Evolutionary conservation across 441 rosid species (phyloP), one percentile per base, ranked within the genome.

Genomic region (Sinapis alba): DNA sequence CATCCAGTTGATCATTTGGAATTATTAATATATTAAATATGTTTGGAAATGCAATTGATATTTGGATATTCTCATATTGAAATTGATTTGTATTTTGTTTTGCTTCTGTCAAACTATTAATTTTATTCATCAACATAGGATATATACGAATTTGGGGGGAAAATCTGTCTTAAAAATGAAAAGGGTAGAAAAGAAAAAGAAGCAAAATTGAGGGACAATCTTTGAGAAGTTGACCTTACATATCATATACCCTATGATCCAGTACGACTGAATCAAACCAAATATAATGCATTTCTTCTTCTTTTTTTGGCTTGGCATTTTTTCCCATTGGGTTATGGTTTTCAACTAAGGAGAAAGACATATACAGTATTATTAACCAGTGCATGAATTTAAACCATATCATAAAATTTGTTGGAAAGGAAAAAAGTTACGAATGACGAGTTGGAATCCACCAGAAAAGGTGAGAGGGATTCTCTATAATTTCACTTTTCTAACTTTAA

Each of bases 391-490:
- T 72, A 72, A 72, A 53, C 63, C 51, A 13, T 36, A 27, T 13
- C 15, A 47, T 15, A 50, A 16, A 51, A 27, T n/a, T 62, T 61
- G 74, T 73, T 73, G 73, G 41, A 43, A 67, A 28, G 54, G 64
- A 53, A 10, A 60, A 78, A 78, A 54, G 71, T 73, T 28, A 68
- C 18, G 19, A 73, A 47, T 10, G 32, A 68, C 58, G 71, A 78
- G 78, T 72, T 78, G 81, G 78, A 68, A 73, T 73, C 81, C 78
- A 78, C 78, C 53, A 62, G 13, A 78, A 72, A 72, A 72, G 51
- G 74, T 41, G 66, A 54, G 60, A 72, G 51, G 59, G 41, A 64
- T 70, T 62, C 74, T 68, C 67, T 43, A 43, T 63, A 36, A 62
- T 68, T 62, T 61, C 32, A 72, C 51, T 61, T 72, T 53, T 38